Conservation (phyloP, 331 rosid genomes). For the Cydonia oblonga region DNA sequence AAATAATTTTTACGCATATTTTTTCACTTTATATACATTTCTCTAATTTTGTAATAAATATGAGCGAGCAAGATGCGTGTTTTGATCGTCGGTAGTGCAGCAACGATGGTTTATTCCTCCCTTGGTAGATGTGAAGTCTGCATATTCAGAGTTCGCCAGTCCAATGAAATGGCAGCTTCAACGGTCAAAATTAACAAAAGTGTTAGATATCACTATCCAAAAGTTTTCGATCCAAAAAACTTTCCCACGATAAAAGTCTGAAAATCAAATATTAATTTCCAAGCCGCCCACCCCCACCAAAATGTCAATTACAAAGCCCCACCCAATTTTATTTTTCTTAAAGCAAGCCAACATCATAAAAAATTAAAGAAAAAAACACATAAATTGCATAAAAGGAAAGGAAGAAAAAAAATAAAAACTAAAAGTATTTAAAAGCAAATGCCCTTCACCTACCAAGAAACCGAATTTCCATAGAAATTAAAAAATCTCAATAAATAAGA, state of each 20-base stretch:
- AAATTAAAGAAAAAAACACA: not conserved
- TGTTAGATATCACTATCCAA: too few relatives aligned
- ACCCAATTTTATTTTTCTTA: not conserved
- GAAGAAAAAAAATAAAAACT: not conserved
- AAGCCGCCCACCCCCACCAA: not conserved
- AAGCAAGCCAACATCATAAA: not conserved
- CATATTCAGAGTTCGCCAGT: too few relatives aligned
- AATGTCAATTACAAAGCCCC: not conserved
- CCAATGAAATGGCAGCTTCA: rapidly evolving
- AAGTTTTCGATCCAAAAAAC: too few relatives aligned
- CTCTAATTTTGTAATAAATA: too few relatives aligned
- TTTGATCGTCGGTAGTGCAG: too few relatives aligned
- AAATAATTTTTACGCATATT: too few relatives aligned
- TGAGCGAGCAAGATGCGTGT: too few relatives aligned
- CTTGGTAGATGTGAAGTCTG: too few relatives aligned
- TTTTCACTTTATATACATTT: too few relatives aligned
- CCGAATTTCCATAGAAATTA: not conserved
- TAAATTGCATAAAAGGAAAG: not conserved
- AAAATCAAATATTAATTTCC: not conserved
- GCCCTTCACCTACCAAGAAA: not conserved
- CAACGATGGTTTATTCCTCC: too few relatives aligned
- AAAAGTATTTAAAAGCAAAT: not conserved
- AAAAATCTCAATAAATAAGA: not conserved
- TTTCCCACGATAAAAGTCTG: too few relatives aligned
- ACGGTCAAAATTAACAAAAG: too few relatives aligned